Conservation (phyloP, 306 rosid genomes). For the Gastrolobium villosum region DNA sequence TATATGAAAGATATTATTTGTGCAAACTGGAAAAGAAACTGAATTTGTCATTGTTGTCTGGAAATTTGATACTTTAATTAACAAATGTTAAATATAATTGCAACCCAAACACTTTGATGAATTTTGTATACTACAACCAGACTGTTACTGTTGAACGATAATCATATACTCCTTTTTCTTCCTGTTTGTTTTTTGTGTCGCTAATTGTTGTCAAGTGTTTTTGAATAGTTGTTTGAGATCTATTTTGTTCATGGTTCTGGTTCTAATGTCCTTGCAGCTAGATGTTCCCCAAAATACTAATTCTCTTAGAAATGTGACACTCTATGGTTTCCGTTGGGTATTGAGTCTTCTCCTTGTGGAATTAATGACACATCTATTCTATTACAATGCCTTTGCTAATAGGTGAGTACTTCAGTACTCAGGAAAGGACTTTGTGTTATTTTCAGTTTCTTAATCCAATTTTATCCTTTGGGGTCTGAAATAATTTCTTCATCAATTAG, state of each 20-base stretch:
- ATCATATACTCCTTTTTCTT: slow-evolving; percentile 11
- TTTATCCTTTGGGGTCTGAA: slow-evolving; percentile 48
- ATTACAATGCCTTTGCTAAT: slow-evolving; percentile 89
- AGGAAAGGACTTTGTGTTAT: slow-evolving; percentile 14
- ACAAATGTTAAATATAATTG: background rate
- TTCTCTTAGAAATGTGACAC: slow-evolving; percentile 60
- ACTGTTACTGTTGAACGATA: slow-evolving; percentile 32
- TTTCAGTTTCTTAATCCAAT: slow-evolving; percentile 21
- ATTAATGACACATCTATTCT: slow-evolving; percentile 81
- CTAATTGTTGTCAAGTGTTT: slow-evolving; percentile 30
- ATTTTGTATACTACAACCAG: slow-evolving; percentile 14
- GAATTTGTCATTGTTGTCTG: slow-evolving; percentile 14
- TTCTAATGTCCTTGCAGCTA: slow-evolving; percentile 66
- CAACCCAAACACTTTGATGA: background rate
- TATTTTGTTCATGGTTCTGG: slow-evolving; percentile 33
- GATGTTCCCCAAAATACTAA: slow-evolving; percentile 73
- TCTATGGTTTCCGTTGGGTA: slow-evolving; percentile 81
- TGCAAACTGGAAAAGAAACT: background rate
- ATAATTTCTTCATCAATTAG: slow-evolving; percentile 55
- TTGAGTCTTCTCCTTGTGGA: slow-evolving; percentile 83
- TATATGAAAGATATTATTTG: slow-evolving; percentile 32
- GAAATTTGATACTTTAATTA: slow-evolving; percentile 32
- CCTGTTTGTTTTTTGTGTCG: slow-evolving; percentile 6
- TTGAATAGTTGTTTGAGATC: slow-evolving; percentile 33
- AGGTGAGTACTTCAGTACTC: slow-evolving; percentile 65